These are phyloP conservation scores for Comarum palustre DNA, from an alignment of 306 rosid species.

Conservation along the genomic window DNA sequence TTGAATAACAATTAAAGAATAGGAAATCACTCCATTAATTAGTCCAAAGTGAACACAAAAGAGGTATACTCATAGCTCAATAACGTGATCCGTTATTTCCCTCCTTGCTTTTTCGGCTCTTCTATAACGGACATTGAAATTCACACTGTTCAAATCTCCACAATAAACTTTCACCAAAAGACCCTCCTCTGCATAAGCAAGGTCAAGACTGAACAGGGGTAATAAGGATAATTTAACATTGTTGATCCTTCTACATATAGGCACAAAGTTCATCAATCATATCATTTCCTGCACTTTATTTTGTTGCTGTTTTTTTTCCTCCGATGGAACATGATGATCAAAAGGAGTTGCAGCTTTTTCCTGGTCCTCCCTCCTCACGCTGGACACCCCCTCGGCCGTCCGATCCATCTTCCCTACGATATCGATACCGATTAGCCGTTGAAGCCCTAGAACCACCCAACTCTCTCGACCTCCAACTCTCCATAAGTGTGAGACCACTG, in stretches of 20 bases:
- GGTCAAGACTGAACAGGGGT: background rate
- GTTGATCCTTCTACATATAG: conserved; percentile 32
- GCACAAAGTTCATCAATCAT: conserved; percentile 30
- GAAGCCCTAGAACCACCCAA: conserved; percentile 29
- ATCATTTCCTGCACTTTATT: conserved; percentile 1
- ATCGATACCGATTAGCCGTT: conserved; percentile 35
- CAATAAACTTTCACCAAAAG: background rate
- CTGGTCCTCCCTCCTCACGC: conserved; percentile 45
- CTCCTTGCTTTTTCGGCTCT: conserved; percentile 25
- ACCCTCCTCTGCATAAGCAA: background rate
- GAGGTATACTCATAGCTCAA: conserved; percentile 38
- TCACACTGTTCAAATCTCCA: conserved; percentile 24
- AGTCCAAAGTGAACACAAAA: conserved; percentile 20
- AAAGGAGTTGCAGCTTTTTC: conserved; percentile 81
- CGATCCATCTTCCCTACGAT: conserved; percentile 47
- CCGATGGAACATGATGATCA: conserved; percentile 71
- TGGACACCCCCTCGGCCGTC: conserved; percentile 30
- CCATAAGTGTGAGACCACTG: conserved; percentile 66
- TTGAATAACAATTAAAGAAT: conserved; percentile 1
- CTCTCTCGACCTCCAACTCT: conserved; percentile 72
- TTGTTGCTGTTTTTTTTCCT: background rate
- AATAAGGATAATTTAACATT: background rate
- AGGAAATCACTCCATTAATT: conserved; percentile 17
- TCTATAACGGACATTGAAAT: conserved; percentile 54
- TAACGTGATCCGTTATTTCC: conserved; percentile 76